These are phyloP conservation scores for Endoconidiophora laricicola DNA, from an alignment of 2,329 filamentous ascomycete species.

Conservation along the genomic window DNA sequence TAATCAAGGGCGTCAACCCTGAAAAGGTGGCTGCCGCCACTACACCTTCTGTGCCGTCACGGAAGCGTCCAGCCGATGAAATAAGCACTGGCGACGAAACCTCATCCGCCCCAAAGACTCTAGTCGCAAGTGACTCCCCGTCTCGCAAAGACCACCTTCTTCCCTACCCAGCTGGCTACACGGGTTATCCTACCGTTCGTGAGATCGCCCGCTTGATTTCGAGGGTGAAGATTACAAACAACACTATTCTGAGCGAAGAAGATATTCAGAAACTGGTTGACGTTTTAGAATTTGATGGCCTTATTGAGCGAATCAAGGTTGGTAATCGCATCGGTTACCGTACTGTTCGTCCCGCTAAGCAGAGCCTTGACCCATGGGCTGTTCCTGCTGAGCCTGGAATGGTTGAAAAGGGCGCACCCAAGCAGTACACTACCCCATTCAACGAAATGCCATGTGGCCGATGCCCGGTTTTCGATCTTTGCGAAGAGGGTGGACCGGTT, in stretches of 20 bases:
- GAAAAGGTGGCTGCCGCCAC: conserved; percentile 20
- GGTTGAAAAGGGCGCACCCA: conserved; percentile 23
- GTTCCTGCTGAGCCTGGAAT: conserved; percentile 16
- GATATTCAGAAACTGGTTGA: conserved; percentile 78
- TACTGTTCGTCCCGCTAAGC: conserved; percentile 32
- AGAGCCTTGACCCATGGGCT: conserved; percentile 26
- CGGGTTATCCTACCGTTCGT: conserved; percentile 62
- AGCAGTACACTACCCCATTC: conserved; percentile 48
- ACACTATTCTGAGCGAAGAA: conserved; percentile 50
- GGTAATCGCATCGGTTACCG: conserved; percentile 36
- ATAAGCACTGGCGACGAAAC: conserved; percentile 20
- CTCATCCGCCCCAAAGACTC: conserved; percentile 17
- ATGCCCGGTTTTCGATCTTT: conserved; percentile 87
- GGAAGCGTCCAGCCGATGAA: conserved; percentile 30
- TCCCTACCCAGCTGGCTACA: conserved; percentile 49
- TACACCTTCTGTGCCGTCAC: conserved; percentile 13
- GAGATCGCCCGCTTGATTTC: conserved; percentile 64
- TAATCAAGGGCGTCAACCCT: conserved; percentile 29
- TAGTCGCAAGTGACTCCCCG: conserved; percentile 11
- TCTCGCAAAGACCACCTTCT: conserved; percentile 26
- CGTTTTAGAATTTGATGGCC: conserved; percentile 75
- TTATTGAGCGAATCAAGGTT: conserved; percentile 49
- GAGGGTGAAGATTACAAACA: conserved; percentile 50
- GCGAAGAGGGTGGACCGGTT: conserved; percentile 78
- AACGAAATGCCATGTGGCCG: conserved; percentile 81